A percentile compares a stretch with the other conserved stretches of the same genome.
Conservation (phyloP, 495 filamentous ascomycete genomes). For the Penicillium coffeae region DNA sequence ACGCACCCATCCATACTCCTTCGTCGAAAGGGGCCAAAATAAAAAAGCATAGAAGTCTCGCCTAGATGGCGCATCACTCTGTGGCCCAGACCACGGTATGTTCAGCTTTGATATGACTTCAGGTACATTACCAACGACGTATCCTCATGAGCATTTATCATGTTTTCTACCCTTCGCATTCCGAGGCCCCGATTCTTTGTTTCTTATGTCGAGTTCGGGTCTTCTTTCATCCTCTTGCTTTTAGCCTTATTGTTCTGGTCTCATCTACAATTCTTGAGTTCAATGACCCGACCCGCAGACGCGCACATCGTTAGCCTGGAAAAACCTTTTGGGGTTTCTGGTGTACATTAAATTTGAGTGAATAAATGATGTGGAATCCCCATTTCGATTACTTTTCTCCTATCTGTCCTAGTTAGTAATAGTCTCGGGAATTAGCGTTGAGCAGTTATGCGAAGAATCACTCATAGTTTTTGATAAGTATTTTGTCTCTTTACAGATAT, state of each 20-base stretch:
- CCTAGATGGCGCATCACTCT: slow-evolving; percentile 1
- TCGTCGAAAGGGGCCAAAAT: not conserved
- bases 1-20: not conserved
- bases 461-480: too few relatives aligned
- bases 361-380: slow-evolving; percentile 19
- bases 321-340: slow-evolving; percentile 21
- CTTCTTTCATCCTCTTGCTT: not conserved
- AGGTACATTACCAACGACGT: slow-evolving; percentile 25
- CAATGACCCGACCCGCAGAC: slow-evolving; percentile 3
- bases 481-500: too few relatives aligned
- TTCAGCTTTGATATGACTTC: slow-evolving; percentile 9
- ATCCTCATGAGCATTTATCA: slow-evolving; percentile 30
- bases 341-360: slow-evolving; percentile 28
- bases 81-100: not conserved
- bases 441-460: too few relatives aligned
- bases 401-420: too few relatives aligned
- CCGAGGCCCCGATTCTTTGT: not conserved
- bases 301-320: slow-evolving; percentile 12
- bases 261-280: slow-evolving; percentile 6
- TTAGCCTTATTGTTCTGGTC: slow-evolving; percentile 5
- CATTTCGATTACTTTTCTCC: too few relatives aligned
- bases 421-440: too few relatives aligned
- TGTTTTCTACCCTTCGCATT: slow-evolving; percentile 18
- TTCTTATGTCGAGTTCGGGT: not conserved
- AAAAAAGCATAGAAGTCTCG: slow-evolving; percentile 5